Percentiles rank a stretch among this genome's conserved stretches.
These are phyloP conservation scores for Colletotrichum agaves DNA, from an alignment of 2,329 filamentous ascomycete genomes.

Conservation along the genomic window DNA sequence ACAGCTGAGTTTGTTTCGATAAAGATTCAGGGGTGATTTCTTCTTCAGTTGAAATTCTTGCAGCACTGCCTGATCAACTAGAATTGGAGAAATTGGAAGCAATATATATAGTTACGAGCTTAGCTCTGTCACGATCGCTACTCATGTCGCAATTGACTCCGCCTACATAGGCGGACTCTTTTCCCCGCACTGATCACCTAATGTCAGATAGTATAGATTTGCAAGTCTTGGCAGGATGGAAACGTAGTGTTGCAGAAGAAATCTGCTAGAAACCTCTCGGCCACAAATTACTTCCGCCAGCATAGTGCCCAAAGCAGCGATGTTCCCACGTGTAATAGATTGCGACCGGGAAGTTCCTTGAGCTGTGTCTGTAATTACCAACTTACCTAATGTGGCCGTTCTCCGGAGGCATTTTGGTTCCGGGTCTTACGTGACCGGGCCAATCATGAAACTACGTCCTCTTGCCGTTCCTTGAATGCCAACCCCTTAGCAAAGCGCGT, in stretches of 20 bases:
- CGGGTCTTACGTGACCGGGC: conserved; percentile 30
- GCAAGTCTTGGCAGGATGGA: too few relatives aligned
- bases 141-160: background rate
- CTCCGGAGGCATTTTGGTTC: conserved; percentile 28
- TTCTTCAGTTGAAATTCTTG: too few relatives aligned
- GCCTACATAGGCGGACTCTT: background rate
- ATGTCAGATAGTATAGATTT: too few relatives aligned
- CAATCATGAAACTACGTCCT: conserved; percentile 33
- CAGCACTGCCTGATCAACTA: too few relatives aligned
- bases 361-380: background rate
- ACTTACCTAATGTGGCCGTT: conserved; percentile 25
- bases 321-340: conserved; percentile 6
- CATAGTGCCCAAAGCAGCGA: background rate
- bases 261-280: background rate
- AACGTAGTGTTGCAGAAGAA: background rate
- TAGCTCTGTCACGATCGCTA: background rate
- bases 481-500: background rate
- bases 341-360: conserved; percentile 25
- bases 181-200: background rate
- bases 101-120: background rate
- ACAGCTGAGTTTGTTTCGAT: too few relatives aligned
- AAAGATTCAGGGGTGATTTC: too few relatives aligned
- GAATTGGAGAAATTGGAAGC: background rate
- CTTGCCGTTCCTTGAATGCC: background rate
- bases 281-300: conserved; percentile 16